A percentile compares a stretch with the other conserved stretches of the same genome.
These are phyloP conservation scores for Myxozyma mucilagina DNA, from an alignment of 805 yeast genomes.

Conservation along the genomic window DNA sequence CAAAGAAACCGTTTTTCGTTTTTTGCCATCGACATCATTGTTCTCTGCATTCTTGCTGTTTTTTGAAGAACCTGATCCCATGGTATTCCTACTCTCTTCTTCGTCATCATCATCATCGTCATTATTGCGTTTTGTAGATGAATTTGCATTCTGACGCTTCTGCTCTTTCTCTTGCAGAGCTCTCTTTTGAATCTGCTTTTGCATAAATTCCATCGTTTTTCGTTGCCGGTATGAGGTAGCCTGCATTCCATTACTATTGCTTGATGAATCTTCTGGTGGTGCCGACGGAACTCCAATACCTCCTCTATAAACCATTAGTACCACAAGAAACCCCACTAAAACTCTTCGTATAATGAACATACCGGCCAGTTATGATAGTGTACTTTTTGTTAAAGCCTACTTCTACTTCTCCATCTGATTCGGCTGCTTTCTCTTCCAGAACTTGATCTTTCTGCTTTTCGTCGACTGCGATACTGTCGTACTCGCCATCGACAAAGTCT, in stretches of 20 bases:
- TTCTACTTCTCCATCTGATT: slow-evolving; percentile 10
- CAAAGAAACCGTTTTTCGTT: slow-evolving; percentile 5
- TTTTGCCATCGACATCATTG: not conserved
- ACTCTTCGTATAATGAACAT: not conserved
- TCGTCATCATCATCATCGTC: slow-evolving; percentile 8
- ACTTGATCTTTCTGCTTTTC: not conserved
- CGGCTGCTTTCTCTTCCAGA: slow-evolving; percentile 1
- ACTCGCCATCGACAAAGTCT: slow-evolving; percentile 5
- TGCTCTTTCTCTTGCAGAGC: not conserved
- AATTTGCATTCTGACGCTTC: not conserved
- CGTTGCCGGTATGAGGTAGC: slow-evolving; percentile 22
- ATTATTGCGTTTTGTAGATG: not conserved
- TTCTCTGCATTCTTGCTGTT: not conserved
- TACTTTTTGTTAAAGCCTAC: slow-evolving; percentile 18
- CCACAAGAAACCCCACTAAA: not conserved
- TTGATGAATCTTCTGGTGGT: not conserved
- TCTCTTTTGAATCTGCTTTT: slow-evolving; percentile 22
- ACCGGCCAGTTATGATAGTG: slow-evolving; percentile 20
- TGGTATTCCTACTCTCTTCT: slow-evolving; percentile 17
- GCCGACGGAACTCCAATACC: slow-evolving; percentile 22
- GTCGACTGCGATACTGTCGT: not conserved
- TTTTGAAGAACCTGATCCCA: not conserved
- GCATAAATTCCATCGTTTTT: slow-evolving; percentile 26
- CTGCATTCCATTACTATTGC: not conserved
- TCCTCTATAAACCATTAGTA: slow-evolving; percentile 2